Base-by-base conservation (phyloP, 371 early-diverging fungal species). In the Apophysomyces sp. region DNA sequence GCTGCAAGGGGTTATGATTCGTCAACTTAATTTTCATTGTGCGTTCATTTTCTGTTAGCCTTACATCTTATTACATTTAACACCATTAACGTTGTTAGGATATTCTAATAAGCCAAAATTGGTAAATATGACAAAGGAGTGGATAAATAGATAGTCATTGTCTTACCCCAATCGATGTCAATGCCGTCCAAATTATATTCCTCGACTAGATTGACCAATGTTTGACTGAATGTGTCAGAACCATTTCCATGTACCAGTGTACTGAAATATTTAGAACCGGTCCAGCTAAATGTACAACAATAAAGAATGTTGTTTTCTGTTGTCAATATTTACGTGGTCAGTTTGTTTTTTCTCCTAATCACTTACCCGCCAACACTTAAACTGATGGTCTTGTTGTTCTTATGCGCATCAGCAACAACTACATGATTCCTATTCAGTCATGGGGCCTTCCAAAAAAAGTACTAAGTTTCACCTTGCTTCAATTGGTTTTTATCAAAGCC, bases 101-200 rank as follows among this genome's bases (percentile, higher is more conserved):
- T 69, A 80, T 65, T 80, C 79, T 77, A 40, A 39, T 26, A 15
- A 29, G 27, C 21, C 34, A 24, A 52, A 40, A 3, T 29, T 52
- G 32, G 24, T 40, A 31, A 40, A 16, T 52, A 39, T 7, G 51
- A 51, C 16, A 31, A 39, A 11, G 9, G 18, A 32, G 30, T n/a
- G 34, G 16, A 18, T 37, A 37, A 16, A 32, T 40, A 30, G 56
- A 59, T 41, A 37, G 3, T 36, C 21, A 24, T 29, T 41, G 9
- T 12, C 26, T 62, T 78, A 78, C 78, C 80, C 83, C 83, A 86
- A 60, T 85, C 86, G 54, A 85, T 66, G 57, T 85, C 83, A 32
- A 83, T 66, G 11, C 86, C 89, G 65, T 87, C 85, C 16, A 89
- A 68, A n/a, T 74, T 49, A 44, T 74, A 82, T 13, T 82, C 57